phyloP scores from a whole-genome alignment of 2,329 filamentous ascomycete genomes.

The Verticillium zaregamsianum region DNA sequence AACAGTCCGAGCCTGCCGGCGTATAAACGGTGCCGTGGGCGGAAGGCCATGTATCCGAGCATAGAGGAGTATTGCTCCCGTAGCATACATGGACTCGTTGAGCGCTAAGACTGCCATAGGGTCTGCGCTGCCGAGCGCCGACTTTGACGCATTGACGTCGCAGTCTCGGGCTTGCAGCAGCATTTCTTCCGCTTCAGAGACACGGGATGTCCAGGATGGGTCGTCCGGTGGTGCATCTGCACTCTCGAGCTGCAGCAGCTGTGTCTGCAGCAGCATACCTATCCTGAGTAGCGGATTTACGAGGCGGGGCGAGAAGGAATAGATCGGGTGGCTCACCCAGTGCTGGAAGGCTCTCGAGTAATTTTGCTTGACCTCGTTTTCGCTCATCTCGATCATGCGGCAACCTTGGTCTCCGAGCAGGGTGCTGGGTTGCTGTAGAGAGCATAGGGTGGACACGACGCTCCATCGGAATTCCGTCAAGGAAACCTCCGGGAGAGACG shows the following conservation, averaged over 20 bases:
- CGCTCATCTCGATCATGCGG: slow-evolving; percentile 10
- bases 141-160: slow-evolving; percentile 5
- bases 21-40: slow-evolving; percentile 9
- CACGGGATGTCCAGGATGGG: background rate
- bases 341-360: slow-evolving; percentile 10
- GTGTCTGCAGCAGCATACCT: slow-evolving; percentile 8
- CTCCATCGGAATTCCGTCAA: slow-evolving; percentile 13
- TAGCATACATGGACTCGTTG: slow-evolving; percentile 14
- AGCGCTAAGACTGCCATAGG: slow-evolving; percentile 7
- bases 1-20: slow-evolving; percentile 8
- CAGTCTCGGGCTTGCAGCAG: slow-evolving; percentile 8
- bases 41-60: slow-evolving; percentile 8
- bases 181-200: slow-evolving; percentile 9
- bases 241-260: slow-evolving; percentile 5
- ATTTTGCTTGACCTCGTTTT: slow-evolving; percentile 11
- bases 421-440: slow-evolving; percentile 5
- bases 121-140: slow-evolving; percentile 6
- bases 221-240: background rate
- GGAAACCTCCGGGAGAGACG: slow-evolving; percentile 5
- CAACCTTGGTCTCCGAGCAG: slow-evolving; percentile 1
- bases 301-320: slow-evolving; percentile 11
- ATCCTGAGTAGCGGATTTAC: slow-evolving; percentile 13
- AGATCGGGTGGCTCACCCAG: slow-evolving; percentile 13
- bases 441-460: slow-evolving; percentile 11
- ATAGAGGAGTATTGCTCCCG: slow-evolving; percentile 10